phyloP scores from a whole-genome alignment of 352 stramenopile species.

The Plasmopara halstedii region DNA sequence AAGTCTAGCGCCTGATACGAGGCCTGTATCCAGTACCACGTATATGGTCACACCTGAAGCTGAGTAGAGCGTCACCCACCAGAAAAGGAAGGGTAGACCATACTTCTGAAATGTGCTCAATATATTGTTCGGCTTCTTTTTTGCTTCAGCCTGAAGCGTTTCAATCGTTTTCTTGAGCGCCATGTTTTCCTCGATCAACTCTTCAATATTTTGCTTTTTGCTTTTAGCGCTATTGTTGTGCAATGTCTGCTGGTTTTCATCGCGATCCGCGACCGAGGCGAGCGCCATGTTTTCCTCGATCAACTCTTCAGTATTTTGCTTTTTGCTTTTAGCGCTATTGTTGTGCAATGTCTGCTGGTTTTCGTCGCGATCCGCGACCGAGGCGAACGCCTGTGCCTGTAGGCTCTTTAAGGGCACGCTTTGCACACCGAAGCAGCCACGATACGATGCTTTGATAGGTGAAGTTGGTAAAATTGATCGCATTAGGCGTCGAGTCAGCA shows the following conservation, averaged over 20 bases:
- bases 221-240: constrained; percentile 16
- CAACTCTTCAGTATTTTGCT: constrained; percentile 64
- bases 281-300: constrained; percentile 67
- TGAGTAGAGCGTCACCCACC: constrained; percentile 77
- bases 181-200: constrained; percentile 70
- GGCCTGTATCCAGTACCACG: constrained; percentile 57
- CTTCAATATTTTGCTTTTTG: constrained; percentile 53
- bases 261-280: constrained; percentile 29
- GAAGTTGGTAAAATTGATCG: constrained; percentile 15
- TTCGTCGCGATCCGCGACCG: constrained; percentile 23
- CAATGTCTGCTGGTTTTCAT: constrained; percentile 21
- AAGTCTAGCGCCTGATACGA: constrained; percentile 64
- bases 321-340: constrained; percentile 21
- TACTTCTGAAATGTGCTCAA: constrained; percentile 77
- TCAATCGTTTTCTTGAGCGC: constrained; percentile 64
- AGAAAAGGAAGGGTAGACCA: constrained; percentile 75
- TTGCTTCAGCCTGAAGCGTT: constrained; percentile 32
- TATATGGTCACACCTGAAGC: constrained; percentile 68
- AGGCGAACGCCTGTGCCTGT: constrained; percentile 50
- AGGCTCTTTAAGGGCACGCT: constrained; percentile 20
- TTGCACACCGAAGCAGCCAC: constrained; percentile 7
- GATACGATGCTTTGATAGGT: constrained; percentile 8
- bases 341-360: constrained; percentile 18
- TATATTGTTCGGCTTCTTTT: constrained; percentile 71
- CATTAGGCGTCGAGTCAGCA: constrained; percentile 13